Evolutionary conservation across 2,329 filamentous ascomycete genomes (phyloP), one percentile per base, ranked within the genome.

Genomic region (Nannizziopsis arthrosporioides): DNA sequence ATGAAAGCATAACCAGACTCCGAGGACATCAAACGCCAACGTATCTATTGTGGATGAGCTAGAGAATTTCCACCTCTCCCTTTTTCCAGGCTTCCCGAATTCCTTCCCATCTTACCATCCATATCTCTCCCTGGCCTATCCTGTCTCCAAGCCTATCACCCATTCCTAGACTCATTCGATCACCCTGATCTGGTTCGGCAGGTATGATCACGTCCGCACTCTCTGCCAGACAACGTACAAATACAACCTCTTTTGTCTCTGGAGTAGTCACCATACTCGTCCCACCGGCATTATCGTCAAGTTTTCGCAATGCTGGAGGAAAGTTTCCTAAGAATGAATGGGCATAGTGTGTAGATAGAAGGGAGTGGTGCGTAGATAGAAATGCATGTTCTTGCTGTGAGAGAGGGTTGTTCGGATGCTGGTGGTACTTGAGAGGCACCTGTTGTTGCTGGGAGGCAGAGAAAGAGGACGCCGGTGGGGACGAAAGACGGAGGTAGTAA

Each of bases 221-320:
- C 14, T 62, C 64, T 0, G 51, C 62, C 17, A 72, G 49, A 63
- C 69, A 71, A 52, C 90, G 74, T 36, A 88, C 80, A 65, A 98
- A 95, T 1, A 96, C 89, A 6, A 87, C 87, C 1, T 77, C 74
- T 52, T 92, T 84, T 42, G 80, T 68, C 62, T 96, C 92, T 0
- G 92, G 92, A 1, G 77, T 73, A 61, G 94, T 88, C 27, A 96
- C 79, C 92, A 98, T 98, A 68, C 78, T 88, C 49, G 90, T 82
- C 8, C 89, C 89, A 27, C 88, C 90, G 0, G 84, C 81, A 11
- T 84, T 85, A 68, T 98, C 92, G 67, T 96, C 93, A 47, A 98
- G 71, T 56, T 88, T 81, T 64, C 90, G 84, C 57, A 98, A 66
- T 40, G 78, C 73, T 11, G 77, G 69, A 0, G 92, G 92, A 58